Evolutionary conservation across 1,284 basidiomycete species (phyloP).

Genomic region (Sporisorium scitamineum): DNA sequence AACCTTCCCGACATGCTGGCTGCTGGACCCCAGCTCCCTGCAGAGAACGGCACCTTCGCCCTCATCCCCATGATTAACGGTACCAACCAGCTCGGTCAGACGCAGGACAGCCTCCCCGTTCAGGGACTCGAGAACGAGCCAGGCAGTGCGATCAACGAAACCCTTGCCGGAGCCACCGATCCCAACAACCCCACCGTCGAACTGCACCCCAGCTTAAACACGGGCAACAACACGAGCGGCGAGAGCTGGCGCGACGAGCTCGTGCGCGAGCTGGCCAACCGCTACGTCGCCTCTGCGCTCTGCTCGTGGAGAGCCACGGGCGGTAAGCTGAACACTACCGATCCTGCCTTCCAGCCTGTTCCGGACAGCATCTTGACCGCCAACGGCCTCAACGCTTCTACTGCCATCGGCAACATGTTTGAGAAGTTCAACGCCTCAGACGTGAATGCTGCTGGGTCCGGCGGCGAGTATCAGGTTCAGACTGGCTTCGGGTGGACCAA

Average conservation of each 20-base stretch:
- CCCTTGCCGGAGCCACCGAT: constrained; percentile 75
- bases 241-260: constrained; percentile 79
- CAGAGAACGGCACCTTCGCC: constrained; percentile 74
- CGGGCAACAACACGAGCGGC: constrained; percentile 75
- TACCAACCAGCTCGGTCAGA: constrained; percentile 77
- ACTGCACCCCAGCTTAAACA: constrained; percentile 76
- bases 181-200: constrained; percentile 31
- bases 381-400: constrained; percentile 58
- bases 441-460: constrained; percentile 81
- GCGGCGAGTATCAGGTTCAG: constrained; percentile 83
- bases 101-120: constrained; percentile 77
- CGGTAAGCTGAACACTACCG: constrained; percentile 80
- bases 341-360: constrained; percentile 73
- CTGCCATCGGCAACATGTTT: constrained; percentile 72
- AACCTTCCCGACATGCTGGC: constrained; percentile 79
- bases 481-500: constrained; percentile 68
- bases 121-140: constrained; percentile 73
- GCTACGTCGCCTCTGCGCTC: constrained; percentile 83
- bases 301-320: constrained; percentile 83
- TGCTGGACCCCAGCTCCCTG: constrained; percentile 73
- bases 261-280: constrained; percentile 80
- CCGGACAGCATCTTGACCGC: constrained; percentile 23
- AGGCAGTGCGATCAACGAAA: constrained; percentile 67
- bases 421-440: constrained; percentile 80
- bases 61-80: constrained; percentile 74